Percentiles rank a stretch among this genome's conserved stretches.
phyloP scores from a whole-genome alignment of 2,329 filamentous ascomycete species.

The Diaporthe sp. region DNA sequence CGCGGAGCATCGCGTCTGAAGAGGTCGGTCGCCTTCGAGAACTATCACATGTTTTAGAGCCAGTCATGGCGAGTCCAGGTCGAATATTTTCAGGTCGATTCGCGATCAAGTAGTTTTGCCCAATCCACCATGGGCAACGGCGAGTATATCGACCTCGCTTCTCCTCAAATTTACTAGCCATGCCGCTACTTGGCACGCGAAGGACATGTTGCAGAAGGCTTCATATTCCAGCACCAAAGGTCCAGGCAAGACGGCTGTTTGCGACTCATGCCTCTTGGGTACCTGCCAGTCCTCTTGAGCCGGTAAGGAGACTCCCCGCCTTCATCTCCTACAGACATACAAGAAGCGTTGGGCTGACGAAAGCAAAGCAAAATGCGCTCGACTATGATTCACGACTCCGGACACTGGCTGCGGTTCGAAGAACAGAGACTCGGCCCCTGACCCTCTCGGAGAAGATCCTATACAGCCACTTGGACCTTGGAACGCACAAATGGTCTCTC shows the following conservation, averaged over 20 bases:
- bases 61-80: not conserved
- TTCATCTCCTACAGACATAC: no score
- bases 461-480: constrained; percentile 86
- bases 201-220: not conserved
- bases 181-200: not conserved
- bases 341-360: not conserved
- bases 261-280: not conserved
- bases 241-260: not conserved
- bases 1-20: not conserved
- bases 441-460: constrained; percentile 98
- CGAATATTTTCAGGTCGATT: not conserved
- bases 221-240: not conserved
- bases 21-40: not conserved
- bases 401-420: not conserved
- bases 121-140: not conserved
- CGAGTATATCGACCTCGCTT: not conserved
- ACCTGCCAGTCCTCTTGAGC: constrained; percentile 1
- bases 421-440: constrained; percentile 51
- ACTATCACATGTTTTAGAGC: not conserved
- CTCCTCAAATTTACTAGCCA: not conserved
- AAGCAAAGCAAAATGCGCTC: not conserved
- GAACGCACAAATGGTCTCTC: constrained; percentile 76
- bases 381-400: not conserved
- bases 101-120: not conserved
- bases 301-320: not conserved